Conservation (phyloP, 2,329 filamentous ascomycete species). For the Helotiales sp. region DNA sequence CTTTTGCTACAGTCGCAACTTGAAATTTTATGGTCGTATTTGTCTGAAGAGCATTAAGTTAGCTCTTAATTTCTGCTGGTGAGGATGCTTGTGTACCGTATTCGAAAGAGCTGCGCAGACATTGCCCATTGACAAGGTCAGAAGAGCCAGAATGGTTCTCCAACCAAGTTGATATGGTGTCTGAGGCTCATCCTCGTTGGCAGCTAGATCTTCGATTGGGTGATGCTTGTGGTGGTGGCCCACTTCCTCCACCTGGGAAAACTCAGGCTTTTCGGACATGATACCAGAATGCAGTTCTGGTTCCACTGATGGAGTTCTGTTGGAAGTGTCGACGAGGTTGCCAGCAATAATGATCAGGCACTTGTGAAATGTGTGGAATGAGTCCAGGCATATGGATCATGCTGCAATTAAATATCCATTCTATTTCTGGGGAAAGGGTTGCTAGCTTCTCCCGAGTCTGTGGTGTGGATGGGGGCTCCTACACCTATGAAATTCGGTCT, state of each 20-base stretch:
- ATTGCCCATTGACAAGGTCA: slow-evolving; percentile 19
- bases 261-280: slow-evolving; percentile 14
- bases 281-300: background rate
- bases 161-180: slow-evolving; percentile 19
- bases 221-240: slow-evolving; percentile 7
- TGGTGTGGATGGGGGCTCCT: background rate
- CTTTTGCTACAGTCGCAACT: slow-evolving; percentile 14
- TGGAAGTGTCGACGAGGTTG: background rate
- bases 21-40: slow-evolving; percentile 24
- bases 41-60: slow-evolving; percentile 5
- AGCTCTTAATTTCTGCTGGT: background rate
- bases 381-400: background rate
- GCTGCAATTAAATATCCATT: background rate
- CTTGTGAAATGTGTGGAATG: background rate
- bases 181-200: slow-evolving; percentile 17
- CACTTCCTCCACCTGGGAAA: slow-evolving; percentile 9
- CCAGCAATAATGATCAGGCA: background rate
- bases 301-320: too few relatives aligned
- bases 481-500: background rate
- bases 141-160: slow-evolving; percentile 16
- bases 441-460: background rate
- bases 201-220: slow-evolving; percentile 9
- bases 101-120: slow-evolving; percentile 19
- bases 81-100: slow-evolving; percentile 15
- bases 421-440: background rate